Conservation (phyloP, 2,329 filamentous ascomycete genomes). For the Aureobasidium vineae region DNA sequence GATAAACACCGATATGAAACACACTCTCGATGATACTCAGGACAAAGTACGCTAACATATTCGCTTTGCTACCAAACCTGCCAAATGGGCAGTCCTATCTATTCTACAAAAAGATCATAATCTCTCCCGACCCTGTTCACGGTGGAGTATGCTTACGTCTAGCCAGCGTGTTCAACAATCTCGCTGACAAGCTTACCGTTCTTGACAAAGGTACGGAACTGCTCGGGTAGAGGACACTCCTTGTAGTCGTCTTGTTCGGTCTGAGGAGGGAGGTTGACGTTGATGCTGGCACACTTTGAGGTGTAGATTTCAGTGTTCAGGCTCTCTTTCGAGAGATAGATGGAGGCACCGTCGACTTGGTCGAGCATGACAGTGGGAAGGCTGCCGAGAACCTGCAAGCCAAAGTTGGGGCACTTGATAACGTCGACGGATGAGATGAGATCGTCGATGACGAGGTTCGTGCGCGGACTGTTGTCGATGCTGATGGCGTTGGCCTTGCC, state of each 20-base stretch:
- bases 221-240: conserved; percentile 83
- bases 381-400: conserved; percentile 73
- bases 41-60: background rate
- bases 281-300: conserved; percentile 83
- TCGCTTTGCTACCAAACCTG: conserved; percentile 10
- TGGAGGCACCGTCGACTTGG: conserved; percentile 83
- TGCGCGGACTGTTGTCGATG: conserved; percentile 80
- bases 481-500: conserved; percentile 98
- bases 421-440: conserved; percentile 90
- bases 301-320: conserved; percentile 77
- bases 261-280: conserved; percentile 75
- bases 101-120: conserved; percentile 17
- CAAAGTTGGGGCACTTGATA: conserved; percentile 93
- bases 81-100: conserved; percentile 15
- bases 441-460: conserved; percentile 84
- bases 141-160: conserved; percentile 32
- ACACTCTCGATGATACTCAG: background rate
- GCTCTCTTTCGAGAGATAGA: conserved; percentile 83
- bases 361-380: conserved; percentile 88
- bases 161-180: conserved; percentile 93
- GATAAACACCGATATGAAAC: too few relatives aligned
- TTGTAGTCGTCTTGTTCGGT: conserved; percentile 75
- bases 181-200: conserved; percentile 79
- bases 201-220: conserved; percentile 79
- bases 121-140: background rate